These are phyloP conservation scores for Bruguiera parviflora DNA, from an alignment of 345 rosid genomes.

Conservation along the genomic window DNA sequence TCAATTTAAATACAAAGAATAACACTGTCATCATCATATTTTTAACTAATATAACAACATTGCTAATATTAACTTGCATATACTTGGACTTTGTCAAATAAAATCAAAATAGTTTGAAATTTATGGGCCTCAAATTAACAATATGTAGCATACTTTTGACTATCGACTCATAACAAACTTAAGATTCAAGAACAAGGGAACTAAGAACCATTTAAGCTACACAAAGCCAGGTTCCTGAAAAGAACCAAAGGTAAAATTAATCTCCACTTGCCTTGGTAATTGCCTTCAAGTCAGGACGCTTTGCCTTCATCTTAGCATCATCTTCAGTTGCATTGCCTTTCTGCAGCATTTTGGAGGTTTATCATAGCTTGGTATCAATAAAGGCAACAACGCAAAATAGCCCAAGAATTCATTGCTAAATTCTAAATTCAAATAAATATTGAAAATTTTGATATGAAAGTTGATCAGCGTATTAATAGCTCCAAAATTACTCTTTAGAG, in stretches of 20 bases:
- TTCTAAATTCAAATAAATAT: background rate
- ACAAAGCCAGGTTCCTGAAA: background rate
- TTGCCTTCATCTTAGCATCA: conserved; percentile 29
- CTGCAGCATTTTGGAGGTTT: conserved; percentile 30
- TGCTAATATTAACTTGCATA: too few species aligned
- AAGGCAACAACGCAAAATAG: too few species aligned
- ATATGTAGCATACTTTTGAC: too few species aligned
- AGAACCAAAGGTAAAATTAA: conserved; percentile 5
- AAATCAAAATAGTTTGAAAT: too few species aligned
- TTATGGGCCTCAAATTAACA: too few species aligned
- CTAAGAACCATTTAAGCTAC: too few species aligned
- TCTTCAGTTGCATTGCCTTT: conserved; percentile 29
- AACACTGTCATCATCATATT: background rate
- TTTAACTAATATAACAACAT: too few species aligned
- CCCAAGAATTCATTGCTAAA: too few species aligned
- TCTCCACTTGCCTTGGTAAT: conserved; percentile 57
- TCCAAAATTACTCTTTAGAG: background rate
- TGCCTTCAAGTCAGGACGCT: conserved; percentile 84
- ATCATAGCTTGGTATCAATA: background rate
- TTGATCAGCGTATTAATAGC: too few species aligned
- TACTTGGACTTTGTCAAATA: too few species aligned
- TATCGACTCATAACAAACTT: too few species aligned
- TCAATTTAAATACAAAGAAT: background rate
- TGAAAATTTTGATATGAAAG: background rate
- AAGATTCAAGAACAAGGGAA: background rate